Evolutionary conservation across 1,139 yeast species (phyloP), one percentile per base, ranked within the genome.

Genomic region (Spathaspora jeffriesii): DNA sequence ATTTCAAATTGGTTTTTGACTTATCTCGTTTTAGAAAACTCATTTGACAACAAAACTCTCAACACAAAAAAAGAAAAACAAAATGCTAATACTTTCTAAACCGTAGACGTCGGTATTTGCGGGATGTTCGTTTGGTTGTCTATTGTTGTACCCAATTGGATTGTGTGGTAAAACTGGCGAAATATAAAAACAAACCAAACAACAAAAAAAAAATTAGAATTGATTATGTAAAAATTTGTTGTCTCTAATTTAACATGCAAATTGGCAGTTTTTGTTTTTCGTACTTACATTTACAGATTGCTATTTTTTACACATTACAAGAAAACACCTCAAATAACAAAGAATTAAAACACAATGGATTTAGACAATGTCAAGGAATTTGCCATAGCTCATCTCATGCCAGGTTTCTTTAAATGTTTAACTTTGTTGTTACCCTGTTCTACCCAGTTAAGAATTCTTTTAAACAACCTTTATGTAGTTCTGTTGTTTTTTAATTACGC

Each of bases 11-110:
- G 41, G 52, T 47, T 50, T 56, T 62, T 42, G 69, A 61, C 53
- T 61, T 64, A 50, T 66, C 68, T 43, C 66, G 58, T 53, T 62
- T 60, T 50, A 66, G 58, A 52, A 66, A 66, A 53, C 67, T 64
- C 71, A 66, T 65, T 38, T 32, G 25, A 9, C 25, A 22, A 22
- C 9, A 22, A 25, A 25, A 25, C 13, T 25, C 25, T 22, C 28
- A 25, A 25, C 28, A 25, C 28, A 25, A 25, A 8, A 10, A 30
- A 30, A 8, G n/a, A 6, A 30, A 6, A 30, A 30, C 6, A n/a
- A 14, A 8, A 30, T 3, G 11, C 2, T 34, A 13, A 10, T 17
- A 10, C 22, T 18, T 34, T 11, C 6, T 17, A 34, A 34, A 6
- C 38, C 4, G 38, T 34, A 17, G 18, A 34, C 5, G 28, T 25